phyloP scores from a whole-genome alignment of 2,329 filamentous ascomycete species.

The Sporothrix inflata region DNA sequence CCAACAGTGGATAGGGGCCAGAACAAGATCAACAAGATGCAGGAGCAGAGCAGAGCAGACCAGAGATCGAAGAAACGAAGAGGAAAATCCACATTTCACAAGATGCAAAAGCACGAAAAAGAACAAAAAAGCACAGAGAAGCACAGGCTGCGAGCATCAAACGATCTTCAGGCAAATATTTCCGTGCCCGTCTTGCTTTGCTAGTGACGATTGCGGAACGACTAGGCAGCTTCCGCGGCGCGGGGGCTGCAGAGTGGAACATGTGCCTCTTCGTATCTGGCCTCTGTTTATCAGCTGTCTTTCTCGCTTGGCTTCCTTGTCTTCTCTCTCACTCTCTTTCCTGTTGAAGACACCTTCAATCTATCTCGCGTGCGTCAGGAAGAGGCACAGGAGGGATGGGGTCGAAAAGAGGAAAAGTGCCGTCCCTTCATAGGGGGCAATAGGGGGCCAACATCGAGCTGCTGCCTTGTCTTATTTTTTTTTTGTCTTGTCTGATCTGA shows the following conservation, averaged over 20 bases:
- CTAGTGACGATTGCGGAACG: slow-evolving; percentile 10
- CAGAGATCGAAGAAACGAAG: background rate
- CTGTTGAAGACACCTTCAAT: background rate
- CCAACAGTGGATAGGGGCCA: background rate
- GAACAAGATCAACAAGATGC: background rate
- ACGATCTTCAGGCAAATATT: slow-evolving; percentile 11
- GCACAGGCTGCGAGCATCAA: background rate
- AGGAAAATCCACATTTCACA: background rate
- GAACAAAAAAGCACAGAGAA: background rate
- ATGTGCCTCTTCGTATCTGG: background rate
- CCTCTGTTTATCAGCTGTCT: background rate
- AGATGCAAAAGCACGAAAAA: background rate
- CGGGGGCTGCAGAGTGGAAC: slow-evolving; percentile 17
- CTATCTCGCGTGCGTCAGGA: background rate
- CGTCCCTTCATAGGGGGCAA: background rate
- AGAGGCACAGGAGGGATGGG: slow-evolving; percentile 6
- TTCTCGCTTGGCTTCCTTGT: background rate
- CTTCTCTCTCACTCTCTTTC: too few relatives aligned
- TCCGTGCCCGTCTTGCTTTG: background rate
- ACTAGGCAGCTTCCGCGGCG: slow-evolving; percentile 17
- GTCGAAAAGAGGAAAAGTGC: background rate
- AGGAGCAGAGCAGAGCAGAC: background rate
- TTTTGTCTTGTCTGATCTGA: background rate
- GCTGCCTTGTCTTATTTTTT: slow-evolving; percentile 13
- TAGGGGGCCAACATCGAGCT: background rate